Conservation (phyloP, 2,329 filamentous ascomycete genomes). For the Exophiala oligosperma region DNA sequence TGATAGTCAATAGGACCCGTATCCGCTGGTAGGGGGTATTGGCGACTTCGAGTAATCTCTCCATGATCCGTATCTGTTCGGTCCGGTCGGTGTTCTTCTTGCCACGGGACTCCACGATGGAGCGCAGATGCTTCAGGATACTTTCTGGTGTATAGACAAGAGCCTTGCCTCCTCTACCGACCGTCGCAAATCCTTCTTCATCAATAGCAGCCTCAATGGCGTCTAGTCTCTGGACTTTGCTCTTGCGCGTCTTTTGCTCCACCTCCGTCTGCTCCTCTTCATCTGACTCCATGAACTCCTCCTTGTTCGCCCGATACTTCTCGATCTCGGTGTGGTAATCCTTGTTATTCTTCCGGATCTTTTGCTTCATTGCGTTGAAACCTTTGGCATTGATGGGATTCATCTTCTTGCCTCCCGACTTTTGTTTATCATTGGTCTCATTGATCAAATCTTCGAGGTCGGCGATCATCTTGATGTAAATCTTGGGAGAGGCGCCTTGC, state of each 20-base stretch:
- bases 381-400: constrained; percentile 92
- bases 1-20: constrained; percentile 83
- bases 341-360: constrained; percentile 98
- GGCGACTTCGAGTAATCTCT: constrained; percentile 89
- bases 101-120: constrained; percentile 91
- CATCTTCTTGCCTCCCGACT: constrained; percentile 97
- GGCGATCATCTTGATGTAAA: constrained; percentile 88
- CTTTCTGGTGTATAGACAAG: constrained; percentile 94
- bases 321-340: constrained; percentile 88
- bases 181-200: constrained; percentile 84
- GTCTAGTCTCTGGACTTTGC: constrained; percentile 48
- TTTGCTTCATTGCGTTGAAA: constrained; percentile 95
- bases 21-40: constrained; percentile 91
- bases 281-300: constrained; percentile 82
- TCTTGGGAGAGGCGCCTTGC: constrained; percentile 78
- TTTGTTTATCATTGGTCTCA: constrained; percentile 92
- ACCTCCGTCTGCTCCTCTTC: constrained; percentile 63
- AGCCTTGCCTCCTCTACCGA: constrained; percentile 84
- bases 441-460: constrained; percentile 94
- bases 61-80: constrained; percentile 97
- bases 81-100: constrained; percentile 97
- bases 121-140: constrained; percentile 93
- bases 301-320: constrained; percentile 80
- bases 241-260: constrained; percentile 44
- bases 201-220: constrained; percentile 59